phyloP scores from a whole-genome alignment of 1,139 yeast genomes.

The Geotrichum europaeum region DNA sequence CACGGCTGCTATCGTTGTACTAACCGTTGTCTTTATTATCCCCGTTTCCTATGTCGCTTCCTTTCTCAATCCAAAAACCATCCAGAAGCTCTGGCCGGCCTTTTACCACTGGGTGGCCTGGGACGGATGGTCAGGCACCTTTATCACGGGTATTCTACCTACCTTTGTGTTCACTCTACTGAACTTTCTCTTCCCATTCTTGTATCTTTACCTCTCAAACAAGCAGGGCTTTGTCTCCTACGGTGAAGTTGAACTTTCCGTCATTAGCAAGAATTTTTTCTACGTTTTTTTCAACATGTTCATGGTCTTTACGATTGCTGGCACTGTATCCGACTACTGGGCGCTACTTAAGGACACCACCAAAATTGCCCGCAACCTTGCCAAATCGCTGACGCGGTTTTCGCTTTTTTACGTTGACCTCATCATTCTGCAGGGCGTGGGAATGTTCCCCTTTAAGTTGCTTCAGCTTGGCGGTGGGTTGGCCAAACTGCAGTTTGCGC shows the following conservation, averaged over 20 bases:
- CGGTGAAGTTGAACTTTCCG: constrained; percentile 74
- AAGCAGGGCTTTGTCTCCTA: constrained; percentile 71
- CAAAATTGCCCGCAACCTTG: constrained; percentile 70
- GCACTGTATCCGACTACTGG: constrained; percentile 44
- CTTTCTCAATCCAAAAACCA: constrained; percentile 60
- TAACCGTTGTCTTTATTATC: constrained; percentile 60
- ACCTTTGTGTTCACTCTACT: constrained; percentile 69
- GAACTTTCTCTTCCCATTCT: constrained; percentile 66
- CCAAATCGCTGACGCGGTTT: constrained; percentile 60
- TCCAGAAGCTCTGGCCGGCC: constrained; percentile 64
- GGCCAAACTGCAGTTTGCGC: constrained; percentile 49
- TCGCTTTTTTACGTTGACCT: constrained; percentile 77
- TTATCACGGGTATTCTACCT: constrained; percentile 73
- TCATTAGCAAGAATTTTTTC: constrained; percentile 73
- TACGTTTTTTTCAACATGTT: constrained; percentile 80
- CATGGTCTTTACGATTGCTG: constrained; percentile 74
- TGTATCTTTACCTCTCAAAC: constrained; percentile 61
- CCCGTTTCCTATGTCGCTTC: constrained; percentile 72
- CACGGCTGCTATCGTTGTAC: constrained; percentile 56
- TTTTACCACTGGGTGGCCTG: constrained; percentile 56
- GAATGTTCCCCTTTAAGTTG: constrained; percentile 73
- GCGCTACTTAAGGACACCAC: constrained; percentile 71
- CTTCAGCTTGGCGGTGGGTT: constrained; percentile 61
- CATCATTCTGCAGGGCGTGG: constrained; percentile 75
- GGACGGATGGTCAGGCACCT: constrained; percentile 51